phyloP scores from a whole-genome alignment of 805 yeast genomes.

The Metschnikowia baotianmanensis region DNA sequence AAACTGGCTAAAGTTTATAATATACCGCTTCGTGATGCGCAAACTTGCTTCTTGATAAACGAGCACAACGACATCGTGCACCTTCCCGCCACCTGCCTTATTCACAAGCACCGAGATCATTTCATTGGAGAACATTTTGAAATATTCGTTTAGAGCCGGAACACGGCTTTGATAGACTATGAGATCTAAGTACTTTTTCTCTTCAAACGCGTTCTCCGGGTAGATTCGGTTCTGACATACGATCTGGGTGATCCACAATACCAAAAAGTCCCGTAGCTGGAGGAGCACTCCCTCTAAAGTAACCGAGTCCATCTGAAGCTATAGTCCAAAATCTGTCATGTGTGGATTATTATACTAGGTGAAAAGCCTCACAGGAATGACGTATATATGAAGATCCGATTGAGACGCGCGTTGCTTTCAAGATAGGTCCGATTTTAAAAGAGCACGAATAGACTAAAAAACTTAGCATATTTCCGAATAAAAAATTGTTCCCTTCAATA shows the following conservation, averaged over 20 bases:
- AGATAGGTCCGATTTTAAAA: too few species aligned
- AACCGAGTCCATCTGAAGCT: conserved; percentile 13
- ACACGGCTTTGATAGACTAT: conserved; percentile 44
- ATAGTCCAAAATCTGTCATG: neutral
- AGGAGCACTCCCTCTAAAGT: conserved; percentile 30
- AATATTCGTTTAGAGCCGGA: conserved; percentile 46
- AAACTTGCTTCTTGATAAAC: conserved; percentile 31
- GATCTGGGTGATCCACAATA: conserved; percentile 52
- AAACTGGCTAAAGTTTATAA: conserved; percentile 32
- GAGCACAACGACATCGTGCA: conserved; percentile 35
- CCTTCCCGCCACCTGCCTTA: conserved; percentile 25
- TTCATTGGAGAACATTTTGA: conserved; percentile 35
- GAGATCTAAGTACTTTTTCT: conserved; percentile 41
- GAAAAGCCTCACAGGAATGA: too few species aligned
- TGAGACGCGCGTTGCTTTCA: too few species aligned
- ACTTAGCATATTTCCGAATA: too few species aligned
- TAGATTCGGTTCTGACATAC: conserved; percentile 54
- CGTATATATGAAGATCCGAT: too few species aligned
- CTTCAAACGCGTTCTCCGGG: conserved; percentile 48
- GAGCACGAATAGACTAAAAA: too few species aligned
- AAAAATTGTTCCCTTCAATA: too few species aligned
- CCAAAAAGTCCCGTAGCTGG: conserved; percentile 47
- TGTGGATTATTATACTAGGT: too few species aligned
- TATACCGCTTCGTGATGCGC: conserved; percentile 39
- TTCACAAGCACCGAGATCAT: conserved; percentile 21